Conservation (phyloP, 495 filamentous ascomycete species). For the Platismatia glauca region DNA sequence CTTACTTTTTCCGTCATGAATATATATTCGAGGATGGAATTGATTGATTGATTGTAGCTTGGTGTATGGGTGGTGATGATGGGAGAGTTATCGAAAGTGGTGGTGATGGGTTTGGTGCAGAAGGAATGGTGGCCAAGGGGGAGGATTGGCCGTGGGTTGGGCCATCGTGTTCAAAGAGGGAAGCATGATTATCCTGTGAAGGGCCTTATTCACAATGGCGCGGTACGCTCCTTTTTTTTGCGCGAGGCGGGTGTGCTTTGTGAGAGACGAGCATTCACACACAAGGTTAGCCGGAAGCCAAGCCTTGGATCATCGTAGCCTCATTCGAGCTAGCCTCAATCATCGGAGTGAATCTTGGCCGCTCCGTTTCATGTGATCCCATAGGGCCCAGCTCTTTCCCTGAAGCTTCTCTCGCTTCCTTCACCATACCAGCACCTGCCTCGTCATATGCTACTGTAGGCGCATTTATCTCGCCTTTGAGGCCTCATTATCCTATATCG, state of each 20-base stretch:
- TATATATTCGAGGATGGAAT: neutral
- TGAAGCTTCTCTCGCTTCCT: no score
- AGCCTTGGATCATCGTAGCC: neutral
- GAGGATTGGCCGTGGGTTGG: neutral
- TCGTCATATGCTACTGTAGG: no score
- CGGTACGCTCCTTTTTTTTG: slow-evolving; percentile 1
- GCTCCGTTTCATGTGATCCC: no score
- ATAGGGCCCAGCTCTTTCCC: no score
- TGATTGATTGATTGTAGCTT: slow-evolving; percentile 3
- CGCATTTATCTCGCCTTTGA: neutral
- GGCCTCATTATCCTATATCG: neutral
- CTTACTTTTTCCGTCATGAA: neutral
- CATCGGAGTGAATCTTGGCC: no score
- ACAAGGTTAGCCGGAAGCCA: neutral
- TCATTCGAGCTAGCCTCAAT: neutral
- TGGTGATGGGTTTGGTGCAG: slow-evolving; percentile 15
- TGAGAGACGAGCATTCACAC: neutral
- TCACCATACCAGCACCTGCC: neutral
- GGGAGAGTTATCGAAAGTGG: slow-evolving; percentile 6
- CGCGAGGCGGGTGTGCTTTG: neutral
- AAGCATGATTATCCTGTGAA: slow-evolving; percentile 14
- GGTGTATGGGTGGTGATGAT: slow-evolving; percentile 6
- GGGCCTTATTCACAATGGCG: slow-evolving; percentile 7
- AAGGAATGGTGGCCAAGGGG: neutral
- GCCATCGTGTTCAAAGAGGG: slow-evolving; percentile 10